phyloP scores from a whole-genome alignment of 2,329 filamentous ascomycete species.

The Elsinoe fawcettii region DNA sequence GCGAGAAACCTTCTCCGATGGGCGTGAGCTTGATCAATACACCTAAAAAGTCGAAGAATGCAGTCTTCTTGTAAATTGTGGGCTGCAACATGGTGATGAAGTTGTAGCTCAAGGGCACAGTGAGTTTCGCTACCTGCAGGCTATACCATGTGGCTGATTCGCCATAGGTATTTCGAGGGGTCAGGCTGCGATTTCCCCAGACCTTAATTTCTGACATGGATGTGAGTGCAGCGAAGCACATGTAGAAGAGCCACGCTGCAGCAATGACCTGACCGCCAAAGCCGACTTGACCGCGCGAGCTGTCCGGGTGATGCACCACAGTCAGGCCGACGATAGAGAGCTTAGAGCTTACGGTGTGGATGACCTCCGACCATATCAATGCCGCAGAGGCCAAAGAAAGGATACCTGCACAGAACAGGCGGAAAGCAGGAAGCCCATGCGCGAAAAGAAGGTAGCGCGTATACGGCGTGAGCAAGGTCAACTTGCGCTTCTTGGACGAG shows the following conservation, averaged over 20 bases:
- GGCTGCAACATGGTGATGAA: conserved; percentile 82
- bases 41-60: conserved; percentile 83
- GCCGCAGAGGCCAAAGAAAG: conserved; percentile 68
- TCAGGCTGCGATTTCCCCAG: conserved; percentile 91
- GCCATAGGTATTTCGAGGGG: conserved; percentile 81
- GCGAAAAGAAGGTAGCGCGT: conserved; percentile 72
- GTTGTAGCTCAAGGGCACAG: conserved; percentile 89
- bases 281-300: conserved; percentile 65
- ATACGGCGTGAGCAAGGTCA: conserved; percentile 66
- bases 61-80: conserved; percentile 64
- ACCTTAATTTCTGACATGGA: conserved; percentile 90
- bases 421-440: conserved; percentile 61
- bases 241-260: conserved; percentile 86
- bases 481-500: conserved; percentile 1
- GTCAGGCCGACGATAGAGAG: conserved; percentile 63
- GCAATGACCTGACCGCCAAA: conserved; percentile 81
- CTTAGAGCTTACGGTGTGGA: conserved; percentile 55
- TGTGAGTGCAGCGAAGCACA: conserved; percentile 81
- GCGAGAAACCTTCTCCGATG: conserved; percentile 75
- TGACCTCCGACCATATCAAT: conserved; percentile 88
- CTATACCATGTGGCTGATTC: conserved; percentile 96
- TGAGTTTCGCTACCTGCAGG: conserved; percentile 83
- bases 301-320: conserved; percentile 67
- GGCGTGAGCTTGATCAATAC: conserved; percentile 73
- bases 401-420: conserved; percentile 57